A percentile compares a stretch with the other conserved stretches of the same genome.
These are phyloP conservation scores for Selaginella moellendorffii DNA, from an alignment of 75 land plant genomes.

Conservation along the genomic window DNA sequence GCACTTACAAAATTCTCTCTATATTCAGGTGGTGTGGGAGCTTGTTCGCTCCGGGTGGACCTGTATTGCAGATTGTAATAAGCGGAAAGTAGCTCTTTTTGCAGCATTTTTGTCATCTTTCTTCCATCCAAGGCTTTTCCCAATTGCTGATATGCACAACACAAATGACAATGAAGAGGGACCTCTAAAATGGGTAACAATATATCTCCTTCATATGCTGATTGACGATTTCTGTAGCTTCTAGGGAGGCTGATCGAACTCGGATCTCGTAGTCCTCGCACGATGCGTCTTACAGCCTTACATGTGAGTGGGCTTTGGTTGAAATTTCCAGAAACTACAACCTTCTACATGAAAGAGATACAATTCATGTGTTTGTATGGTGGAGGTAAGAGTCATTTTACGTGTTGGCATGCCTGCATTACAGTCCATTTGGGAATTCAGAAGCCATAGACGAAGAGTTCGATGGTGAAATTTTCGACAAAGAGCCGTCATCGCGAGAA, in stretches of 20 bases:
- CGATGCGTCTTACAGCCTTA: slow-evolving; percentile 83
- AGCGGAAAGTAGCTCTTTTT: slow-evolving; percentile 74
- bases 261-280: slow-evolving; percentile 82
- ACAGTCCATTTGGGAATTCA: slow-evolving; percentile 11
- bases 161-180: slow-evolving; percentile 33
- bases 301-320: slow-evolving; percentile 89
- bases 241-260: slow-evolving; percentile 52
- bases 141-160: slow-evolving; percentile 49
- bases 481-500: slow-evolving; percentile 39
- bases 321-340: slow-evolving; percentile 40
- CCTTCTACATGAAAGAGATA: slow-evolving; percentile 64
- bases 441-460: slow-evolving; percentile 89
- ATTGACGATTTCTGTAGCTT: slow-evolving; percentile 35
- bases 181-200: slow-evolving; percentile 87
- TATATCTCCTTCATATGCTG: background rate
- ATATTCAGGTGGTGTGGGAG: slow-evolving; percentile 36
- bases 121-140: slow-evolving; percentile 54
- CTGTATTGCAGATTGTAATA: slow-evolving; percentile 59
- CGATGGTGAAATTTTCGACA: slow-evolving; percentile 64
- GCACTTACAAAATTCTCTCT: slow-evolving; percentile 12
- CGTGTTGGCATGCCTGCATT: background rate
- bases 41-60: slow-evolving; percentile 81
- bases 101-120: slow-evolving; percentile 86
- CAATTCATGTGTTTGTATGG: slow-evolving; percentile 66
- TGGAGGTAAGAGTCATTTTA: slow-evolving; percentile 40